Conservation (phyloP, 352 stramenopile genomes). For the Globisporangium abappressorium region DNA sequence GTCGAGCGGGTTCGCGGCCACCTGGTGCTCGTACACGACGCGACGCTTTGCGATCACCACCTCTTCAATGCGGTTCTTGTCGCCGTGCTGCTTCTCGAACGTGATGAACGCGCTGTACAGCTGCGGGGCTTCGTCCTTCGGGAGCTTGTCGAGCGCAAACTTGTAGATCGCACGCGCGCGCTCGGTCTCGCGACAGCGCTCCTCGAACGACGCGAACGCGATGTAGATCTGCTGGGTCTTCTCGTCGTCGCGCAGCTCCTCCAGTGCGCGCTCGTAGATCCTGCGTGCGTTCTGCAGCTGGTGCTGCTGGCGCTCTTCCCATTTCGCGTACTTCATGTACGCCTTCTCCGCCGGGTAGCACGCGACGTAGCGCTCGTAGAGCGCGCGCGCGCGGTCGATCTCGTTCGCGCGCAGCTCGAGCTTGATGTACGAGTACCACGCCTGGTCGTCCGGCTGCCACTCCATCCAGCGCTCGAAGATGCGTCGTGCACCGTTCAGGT, state of each 20-base stretch:
- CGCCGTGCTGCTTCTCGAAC: conserved; percentile 99
- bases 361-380: conserved; percentile 95
- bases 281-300: conserved; percentile 90
- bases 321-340: conserved; percentile 98
- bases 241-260: conserved; percentile 86
- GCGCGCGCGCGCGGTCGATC: conserved; percentile 76
- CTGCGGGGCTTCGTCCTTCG: conserved; percentile 87
- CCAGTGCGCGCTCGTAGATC: conserved; percentile 95
- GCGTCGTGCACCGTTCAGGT: conserved; percentile 90
- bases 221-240: conserved; percentile 88
- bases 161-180: conserved; percentile 89
- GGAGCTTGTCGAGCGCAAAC: conserved; percentile 75
- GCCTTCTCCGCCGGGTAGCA: conserved; percentile 87
- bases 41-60: conserved; percentile 95
- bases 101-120: conserved; percentile 96
- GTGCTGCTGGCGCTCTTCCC: conserved; percentile 95
- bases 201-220: conserved; percentile 97
- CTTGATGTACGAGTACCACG: conserved; percentile 98
- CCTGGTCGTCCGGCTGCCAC: conserved; percentile 98
- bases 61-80: conserved; percentile 94
- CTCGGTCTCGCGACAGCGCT: conserved; percentile 93
- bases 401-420: conserved; percentile 95
- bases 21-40: conserved; percentile 93
- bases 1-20: conserved; percentile 90
- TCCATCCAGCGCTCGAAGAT: conserved; percentile 98